Percentiles rank a stretch among this genome's conserved stretches.
Evolutionary conservation across 1,284 basidiomycete species (phyloP).

Genomic region (Pseudozyma thailandica): DNA sequence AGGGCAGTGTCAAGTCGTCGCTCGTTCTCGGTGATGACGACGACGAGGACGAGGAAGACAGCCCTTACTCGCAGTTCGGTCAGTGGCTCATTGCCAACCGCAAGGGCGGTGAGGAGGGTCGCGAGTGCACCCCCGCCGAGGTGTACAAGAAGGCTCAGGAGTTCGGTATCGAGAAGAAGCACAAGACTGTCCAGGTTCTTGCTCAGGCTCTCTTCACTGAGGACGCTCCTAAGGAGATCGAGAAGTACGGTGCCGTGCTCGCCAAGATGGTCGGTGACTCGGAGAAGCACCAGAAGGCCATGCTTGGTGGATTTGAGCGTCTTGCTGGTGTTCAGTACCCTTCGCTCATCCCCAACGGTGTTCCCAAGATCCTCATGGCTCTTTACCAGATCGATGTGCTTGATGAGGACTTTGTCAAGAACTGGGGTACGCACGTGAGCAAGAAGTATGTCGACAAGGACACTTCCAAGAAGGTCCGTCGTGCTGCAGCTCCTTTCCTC

Average conservation of each 20-base stretch:
- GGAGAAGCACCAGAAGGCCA: conserved; percentile 94
- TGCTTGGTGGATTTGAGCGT: conserved; percentile 74
- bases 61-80: conserved; percentile 83
- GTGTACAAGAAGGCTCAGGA: conserved; percentile 92
- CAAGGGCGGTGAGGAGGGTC: conserved; percentile 69
- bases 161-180: conserved; percentile 92
- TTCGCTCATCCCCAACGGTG: conserved; percentile 67
- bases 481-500: conserved; percentile 93
- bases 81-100: conserved; percentile 86
- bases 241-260: conserved; percentile 79
- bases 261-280: conserved; percentile 74
- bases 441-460: conserved; percentile 97
- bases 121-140: conserved; percentile 70
- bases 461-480: conserved; percentile 91
- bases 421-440: conserved; percentile 97
- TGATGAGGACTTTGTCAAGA: conserved; percentile 87
- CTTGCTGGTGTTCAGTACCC: conserved; percentile 63
- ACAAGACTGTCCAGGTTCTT: conserved; percentile 87
- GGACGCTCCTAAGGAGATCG: conserved; percentile 79
- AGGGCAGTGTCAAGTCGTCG: conserved; percentile 74
- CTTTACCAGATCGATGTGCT: conserved; percentile 93
- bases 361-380: conserved; percentile 93
- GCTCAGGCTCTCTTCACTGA: conserved; percentile 87
- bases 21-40: conserved; percentile 74
- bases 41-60: conserved; percentile 73